phyloP scores from a whole-genome alignment of 352 stramenopile species.

The Phytopythium mirpurense region DNA sequence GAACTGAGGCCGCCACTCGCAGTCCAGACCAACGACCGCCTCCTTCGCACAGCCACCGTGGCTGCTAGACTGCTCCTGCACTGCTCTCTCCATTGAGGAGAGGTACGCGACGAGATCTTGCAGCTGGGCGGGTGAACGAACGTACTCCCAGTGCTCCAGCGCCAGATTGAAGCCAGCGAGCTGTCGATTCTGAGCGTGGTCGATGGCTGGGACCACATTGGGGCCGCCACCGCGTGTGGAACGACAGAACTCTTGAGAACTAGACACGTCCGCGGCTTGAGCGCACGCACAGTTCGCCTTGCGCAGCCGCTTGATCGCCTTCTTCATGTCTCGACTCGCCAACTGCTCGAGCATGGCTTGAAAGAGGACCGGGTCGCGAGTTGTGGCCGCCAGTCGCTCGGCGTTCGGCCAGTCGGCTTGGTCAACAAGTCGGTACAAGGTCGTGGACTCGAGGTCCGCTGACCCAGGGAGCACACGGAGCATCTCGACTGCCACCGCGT shows the following conservation, averaged over 20 bases:
- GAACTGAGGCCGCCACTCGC: conserved; percentile 59
- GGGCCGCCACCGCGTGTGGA: not conserved
- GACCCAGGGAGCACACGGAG: conserved; percentile 29
- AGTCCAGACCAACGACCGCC: conserved; percentile 51
- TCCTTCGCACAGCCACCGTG: conserved; percentile 7
- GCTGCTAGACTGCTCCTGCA: conserved; percentile 1
- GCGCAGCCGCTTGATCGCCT: conserved; percentile 48
- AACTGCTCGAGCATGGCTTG: conserved; percentile 24
- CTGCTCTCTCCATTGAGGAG: conserved; percentile 3
- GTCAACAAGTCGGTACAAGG: conserved; percentile 25
- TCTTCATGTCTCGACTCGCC: conserved; percentile 34
- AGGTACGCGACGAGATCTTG: conserved; percentile 19
- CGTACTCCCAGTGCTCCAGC: conserved; percentile 21
- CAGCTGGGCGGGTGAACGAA: conserved; percentile 19
- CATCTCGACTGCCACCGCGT: conserved; percentile 43
- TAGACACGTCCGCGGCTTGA: no score
- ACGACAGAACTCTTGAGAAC: not conserved
- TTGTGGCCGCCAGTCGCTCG: conserved; percentile 25
- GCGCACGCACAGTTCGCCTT: conserved; percentile 11
- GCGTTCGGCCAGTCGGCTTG: conserved; percentile 48
- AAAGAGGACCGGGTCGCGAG: conserved; percentile 20
- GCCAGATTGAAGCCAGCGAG: not conserved
- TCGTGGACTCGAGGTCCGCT: not conserved
- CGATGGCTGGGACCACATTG: conserved; percentile 3
- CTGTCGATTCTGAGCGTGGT: conserved; percentile 23